Evolutionary conservation across 2,329 filamentous ascomycete species (phyloP).

Genomic region (Onygenales sp.): DNA sequence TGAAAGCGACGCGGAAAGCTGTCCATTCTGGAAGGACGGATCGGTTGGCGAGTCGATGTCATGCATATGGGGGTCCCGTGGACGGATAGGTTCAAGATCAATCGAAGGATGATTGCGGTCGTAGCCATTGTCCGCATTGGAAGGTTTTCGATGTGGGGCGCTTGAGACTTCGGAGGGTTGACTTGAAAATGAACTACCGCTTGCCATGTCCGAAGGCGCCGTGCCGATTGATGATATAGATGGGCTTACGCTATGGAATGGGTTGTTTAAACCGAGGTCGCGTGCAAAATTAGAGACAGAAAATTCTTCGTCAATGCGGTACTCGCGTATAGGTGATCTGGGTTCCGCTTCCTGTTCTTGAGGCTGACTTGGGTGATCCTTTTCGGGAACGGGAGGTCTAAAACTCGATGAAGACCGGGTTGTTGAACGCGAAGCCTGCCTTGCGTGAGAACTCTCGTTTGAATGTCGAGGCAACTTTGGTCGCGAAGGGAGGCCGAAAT

Average conservation of each 20-base stretch:
- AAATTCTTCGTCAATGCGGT: slow-evolving; percentile 17
- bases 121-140: slow-evolving; percentile 13
- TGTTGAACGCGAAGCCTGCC: not conserved
- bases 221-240: slow-evolving; percentile 59
- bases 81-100: not conserved
- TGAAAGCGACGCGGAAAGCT: slow-evolving; percentile 17
- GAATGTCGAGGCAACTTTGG: not conserved
- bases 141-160: slow-evolving; percentile 20
- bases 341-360: not conserved
- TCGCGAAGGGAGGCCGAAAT: slow-evolving; percentile 1
- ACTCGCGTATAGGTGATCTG: not conserved
- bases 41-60: slow-evolving; percentile 41
- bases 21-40: slow-evolving; percentile 33
- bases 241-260: slow-evolving; percentile 54
- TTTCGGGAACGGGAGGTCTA: not conserved
- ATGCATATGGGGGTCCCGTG: slow-evolving; percentile 4
- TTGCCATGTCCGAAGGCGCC: slow-evolving; percentile 49
- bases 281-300: slow-evolving; percentile 32
- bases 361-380: not conserved
- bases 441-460: not conserved
- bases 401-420: not conserved
- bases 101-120: not conserved
- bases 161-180: slow-evolving; percentile 36
- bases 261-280: slow-evolving; percentile 42
- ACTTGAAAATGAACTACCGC: slow-evolving; percentile 54